Base-by-base conservation (phyloP, 306 rosid genomes). In the Lathyrus sativus region DNA sequence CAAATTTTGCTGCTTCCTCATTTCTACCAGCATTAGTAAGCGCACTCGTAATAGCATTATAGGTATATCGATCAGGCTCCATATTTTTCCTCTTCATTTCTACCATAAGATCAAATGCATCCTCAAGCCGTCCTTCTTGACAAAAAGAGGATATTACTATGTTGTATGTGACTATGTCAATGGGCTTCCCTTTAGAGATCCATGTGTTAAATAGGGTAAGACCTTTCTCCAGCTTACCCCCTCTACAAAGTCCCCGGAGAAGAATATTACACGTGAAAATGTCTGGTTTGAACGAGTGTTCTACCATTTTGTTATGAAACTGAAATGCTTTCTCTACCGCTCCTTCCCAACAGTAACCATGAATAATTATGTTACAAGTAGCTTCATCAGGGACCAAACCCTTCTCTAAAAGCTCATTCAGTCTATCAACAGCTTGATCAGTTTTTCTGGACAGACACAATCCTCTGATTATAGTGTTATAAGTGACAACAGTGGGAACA, bases 181-280 rank as follows among this genome's bases (percentile, higher is more conserved):
- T 29, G 12, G 77, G 70, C 72, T 83, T 86, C 56, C 83, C 96
- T 82, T 85, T 83, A 4, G 82, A 83, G 64, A 85, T 75, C 96
- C 88, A 92, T 12, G 86, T 51, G 70, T 82, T 55, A 70, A 90
- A 88, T 66, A 92, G 85, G 68, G 68, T 85, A 62, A 83, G 80
- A 75, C 93, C 98, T 80, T 82, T 90, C 67, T 92, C 96, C 57
- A 90, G 73, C 93, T 82, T 83, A 17, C 91, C 87, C 78, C 76
- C 80, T 50, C 39, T 79, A 62, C 96, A 92, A 57, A 92, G 84
- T 50, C 96, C 98, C 58, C 59, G 68, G 56, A 92, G 96, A 78
- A 92, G 96, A 77, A 90, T 92, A 61, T 88, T 92, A 59, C 84
- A 74, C 9, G 96, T 86, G 76, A 82, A 77, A 7, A 83, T 79